phyloP scores from a whole-genome alignment of 495 filamentous ascomycete genomes.

The Aspergillus ellipticus region DNA sequence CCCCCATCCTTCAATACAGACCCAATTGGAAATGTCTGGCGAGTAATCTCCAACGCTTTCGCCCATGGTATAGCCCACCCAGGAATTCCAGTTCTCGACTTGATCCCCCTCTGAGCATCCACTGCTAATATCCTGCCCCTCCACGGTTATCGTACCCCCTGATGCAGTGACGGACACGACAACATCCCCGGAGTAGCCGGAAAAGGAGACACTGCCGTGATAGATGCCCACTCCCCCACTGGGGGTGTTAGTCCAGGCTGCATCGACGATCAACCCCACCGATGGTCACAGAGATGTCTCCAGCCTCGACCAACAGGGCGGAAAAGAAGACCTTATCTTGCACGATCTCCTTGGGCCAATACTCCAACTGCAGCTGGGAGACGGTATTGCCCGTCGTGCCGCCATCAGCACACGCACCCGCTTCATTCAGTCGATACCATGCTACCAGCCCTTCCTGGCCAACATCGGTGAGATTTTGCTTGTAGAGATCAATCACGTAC shows the following conservation, averaged over 20 bases:
- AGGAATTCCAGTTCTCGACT: background rate
- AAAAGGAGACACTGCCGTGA: conserved; percentile 45
- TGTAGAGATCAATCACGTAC: conserved; percentile 4
- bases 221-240: conserved; percentile 42
- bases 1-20: background rate
- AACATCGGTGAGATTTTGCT: background rate
- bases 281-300: conserved; percentile 44
- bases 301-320: conserved; percentile 14
- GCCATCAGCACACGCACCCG: conserved; percentile 21
- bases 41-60: too few relatives aligned
- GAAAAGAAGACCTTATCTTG: conserved; percentile 34
- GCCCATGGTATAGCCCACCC: background rate
- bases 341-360: conserved; percentile 9
- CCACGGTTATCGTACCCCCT: conserved; percentile 8
- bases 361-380: conserved; percentile 17
- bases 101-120: background rate
- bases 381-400: conserved; percentile 35
- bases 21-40: too few relatives aligned
- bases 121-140: background rate
- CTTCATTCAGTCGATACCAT: conserved; percentile 56
- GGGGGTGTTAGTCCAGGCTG: conserved; percentile 28
- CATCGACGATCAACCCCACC: conserved; percentile 32
- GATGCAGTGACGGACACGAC: conserved; percentile 44
- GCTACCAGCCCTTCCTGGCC: conserved; percentile 45
- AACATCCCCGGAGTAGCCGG: conserved; percentile 44